These are phyloP conservation scores for Camellia sinensis DNA, from an alignment of 148 eudicot species.

Conservation along the genomic window DNA sequence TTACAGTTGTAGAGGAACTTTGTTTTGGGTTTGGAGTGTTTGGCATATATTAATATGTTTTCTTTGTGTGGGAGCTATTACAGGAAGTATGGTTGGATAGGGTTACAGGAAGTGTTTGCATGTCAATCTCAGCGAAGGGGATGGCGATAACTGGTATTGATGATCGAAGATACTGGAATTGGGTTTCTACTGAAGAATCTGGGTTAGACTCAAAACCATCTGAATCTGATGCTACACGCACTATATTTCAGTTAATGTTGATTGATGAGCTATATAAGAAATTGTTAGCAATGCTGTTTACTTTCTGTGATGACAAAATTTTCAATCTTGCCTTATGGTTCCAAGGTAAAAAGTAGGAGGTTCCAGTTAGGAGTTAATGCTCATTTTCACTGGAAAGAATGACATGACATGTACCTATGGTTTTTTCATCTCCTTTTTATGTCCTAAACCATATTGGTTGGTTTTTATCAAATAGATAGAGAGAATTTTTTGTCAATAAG, in stretches of 20 bases:
- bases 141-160: slow-evolving; percentile 93
- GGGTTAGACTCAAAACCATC: slow-evolving; percentile 43
- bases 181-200: slow-evolving; percentile 93
- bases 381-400: not conserved
- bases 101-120: slow-evolving; percentile 75
- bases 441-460: not conserved
- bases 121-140: slow-evolving; percentile 70
- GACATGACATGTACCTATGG: not conserved
- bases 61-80: slow-evolving; percentile 17
- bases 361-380: not conserved
- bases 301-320: not conserved
- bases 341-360: not conserved
- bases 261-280: not conserved
- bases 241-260: slow-evolving; percentile 7
- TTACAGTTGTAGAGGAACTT: not conserved
- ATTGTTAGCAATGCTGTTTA: not conserved
- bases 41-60: slow-evolving; percentile 18
- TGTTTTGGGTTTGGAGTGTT: slow-evolving; percentile 7
- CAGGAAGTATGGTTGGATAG: slow-evolving; percentile 95
- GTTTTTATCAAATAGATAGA: not conserved
- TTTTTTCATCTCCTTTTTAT: not conserved
- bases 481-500: not conserved
- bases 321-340: not conserved
- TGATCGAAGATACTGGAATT: slow-evolving; percentile 93
- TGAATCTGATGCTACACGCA: not conserved